A percentile compares a stretch with the other conserved stretches of the same genome.
phyloP scores from a whole-genome alignment of 2,329 filamentous ascomycete genomes.

The Pseudogymnoascus sp. region DNA sequence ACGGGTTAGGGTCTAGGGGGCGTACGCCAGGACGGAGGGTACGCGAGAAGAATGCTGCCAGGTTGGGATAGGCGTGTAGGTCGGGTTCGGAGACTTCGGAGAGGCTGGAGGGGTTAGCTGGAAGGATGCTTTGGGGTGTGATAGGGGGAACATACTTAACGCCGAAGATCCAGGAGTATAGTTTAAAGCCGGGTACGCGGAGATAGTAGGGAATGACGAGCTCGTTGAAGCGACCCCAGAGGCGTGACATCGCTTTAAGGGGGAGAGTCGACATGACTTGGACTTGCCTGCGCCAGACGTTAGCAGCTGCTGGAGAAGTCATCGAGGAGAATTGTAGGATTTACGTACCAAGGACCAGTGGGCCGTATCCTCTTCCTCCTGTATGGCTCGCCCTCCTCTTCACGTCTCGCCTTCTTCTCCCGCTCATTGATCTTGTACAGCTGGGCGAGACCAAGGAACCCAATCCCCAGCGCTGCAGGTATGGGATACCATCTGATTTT shows the following conservation, averaged over 20 bases:
- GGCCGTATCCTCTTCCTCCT: constrained; percentile 55
- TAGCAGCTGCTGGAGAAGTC: background rate
- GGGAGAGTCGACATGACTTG: constrained; percentile 70
- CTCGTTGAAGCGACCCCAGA: constrained; percentile 71
- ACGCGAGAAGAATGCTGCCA: constrained; percentile 95
- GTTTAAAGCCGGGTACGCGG: constrained; percentile 65
- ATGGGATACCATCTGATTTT: constrained; percentile 69
- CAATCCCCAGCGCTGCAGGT: constrained; percentile 62
- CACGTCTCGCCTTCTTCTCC: constrained; percentile 36
- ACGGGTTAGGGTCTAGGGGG: constrained; percentile 73
- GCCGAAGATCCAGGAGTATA: constrained; percentile 68
- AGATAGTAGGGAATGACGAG: constrained; percentile 64
- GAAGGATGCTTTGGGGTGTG: background rate
- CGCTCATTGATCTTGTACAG: constrained; percentile 54
- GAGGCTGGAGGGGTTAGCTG: constrained; percentile 46
- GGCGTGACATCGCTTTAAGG: constrained; percentile 62
- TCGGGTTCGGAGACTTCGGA: constrained; percentile 84
- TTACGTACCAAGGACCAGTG: constrained; percentile 56
- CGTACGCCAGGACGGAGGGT: constrained; percentile 82
- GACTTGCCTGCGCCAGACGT: constrained; percentile 47
- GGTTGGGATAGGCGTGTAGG: constrained; percentile 82
- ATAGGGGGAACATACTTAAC: constrained; percentile 47
- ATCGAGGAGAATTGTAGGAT: background rate
- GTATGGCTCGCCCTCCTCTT: constrained; percentile 30
- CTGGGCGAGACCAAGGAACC: constrained; percentile 58